These are phyloP conservation scores for Trypanosoma brucei DNA, from an alignment of 208 protist species.

Conservation along the genomic window DNA sequence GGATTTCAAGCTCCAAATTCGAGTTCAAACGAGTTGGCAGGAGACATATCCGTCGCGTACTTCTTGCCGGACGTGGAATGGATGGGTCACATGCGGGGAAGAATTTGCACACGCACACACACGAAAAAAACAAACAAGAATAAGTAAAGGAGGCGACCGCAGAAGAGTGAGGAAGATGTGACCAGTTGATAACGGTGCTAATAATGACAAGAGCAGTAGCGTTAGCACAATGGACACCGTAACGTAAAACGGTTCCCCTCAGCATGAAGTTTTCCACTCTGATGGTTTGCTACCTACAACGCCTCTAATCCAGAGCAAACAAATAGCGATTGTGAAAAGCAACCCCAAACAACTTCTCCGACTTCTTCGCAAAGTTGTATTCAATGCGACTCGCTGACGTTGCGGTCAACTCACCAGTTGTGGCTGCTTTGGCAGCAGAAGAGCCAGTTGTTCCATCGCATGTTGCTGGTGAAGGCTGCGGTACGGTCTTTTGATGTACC, in stretches of 20 bases:
- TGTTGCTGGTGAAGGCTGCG: background rate
- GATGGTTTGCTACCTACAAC: too few relatives aligned
- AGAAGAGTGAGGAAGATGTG: too few relatives aligned
- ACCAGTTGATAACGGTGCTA: too few relatives aligned
- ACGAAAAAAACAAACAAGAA: too few relatives aligned
- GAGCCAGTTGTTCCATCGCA: background rate
- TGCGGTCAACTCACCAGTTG: constrained; percentile 5
- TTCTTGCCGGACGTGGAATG: too few relatives aligned
- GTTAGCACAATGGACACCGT: background rate
- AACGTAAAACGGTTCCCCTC: background rate
- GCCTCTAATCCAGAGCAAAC: constrained; percentile 65
- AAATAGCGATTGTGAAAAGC: constrained; percentile 88
- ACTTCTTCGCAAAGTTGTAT: constrained; percentile 79
- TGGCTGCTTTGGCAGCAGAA: background rate
- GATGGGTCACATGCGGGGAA: too few relatives aligned
- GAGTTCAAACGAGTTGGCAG: too few relatives aligned
- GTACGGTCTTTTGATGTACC: background rate
- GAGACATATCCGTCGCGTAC: too few relatives aligned
- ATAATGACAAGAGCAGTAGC: too few relatives aligned
- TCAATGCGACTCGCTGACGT: constrained; percentile 31
- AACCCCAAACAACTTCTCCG: constrained; percentile 78
- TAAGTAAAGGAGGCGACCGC: too few relatives aligned
- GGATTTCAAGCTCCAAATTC: too few relatives aligned
- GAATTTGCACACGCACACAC: too few relatives aligned
- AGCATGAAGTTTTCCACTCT: constrained; percentile 1